Evolutionary conservation across 2,329 filamentous ascomycete species (phyloP), one percentile per base, ranked within the genome.

Genomic region (Penicillium sp.): DNA sequence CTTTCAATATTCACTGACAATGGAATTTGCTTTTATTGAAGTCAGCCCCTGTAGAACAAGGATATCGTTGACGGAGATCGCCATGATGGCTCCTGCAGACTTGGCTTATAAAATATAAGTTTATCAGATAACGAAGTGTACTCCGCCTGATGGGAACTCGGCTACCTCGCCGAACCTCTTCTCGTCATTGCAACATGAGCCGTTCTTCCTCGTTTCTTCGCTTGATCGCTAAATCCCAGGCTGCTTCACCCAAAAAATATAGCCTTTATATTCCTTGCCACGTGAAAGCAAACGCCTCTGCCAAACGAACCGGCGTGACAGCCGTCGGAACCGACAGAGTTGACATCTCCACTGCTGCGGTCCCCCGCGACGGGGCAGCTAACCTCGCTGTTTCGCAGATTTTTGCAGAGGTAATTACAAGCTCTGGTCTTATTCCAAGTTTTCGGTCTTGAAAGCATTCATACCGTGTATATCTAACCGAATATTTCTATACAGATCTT

Each of bases 331-430:
- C 83, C 22, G 76, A 81, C 6, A 73, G 72, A 2, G 78, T 90
- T 42, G 81, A 87, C 53, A 67, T 90, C 1, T 86, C 84, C 43
- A 86, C 89, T 2, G 72, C 85, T 0, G 86, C 85, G 0, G 84
- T 80, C 56, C 78, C 87, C 10, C 78, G 79, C 54, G 84, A 89
- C 13, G 85, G 86, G 13, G 84, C 88, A 64, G 82, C 87, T 5
- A 90, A 90, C 64, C 81, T 80, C 63, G 86, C 86, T 4, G 83
- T 88, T 2, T 71, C 83, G 44, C 75, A 79, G 33, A 70, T 89
- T 4, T 72, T 90, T 49, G 85, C 85, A 56, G 74, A 82, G 63
- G 83, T 84, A 60, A 3, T 2, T 56, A 70, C 56, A 41, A 36
- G 5, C 1, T 42, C 4, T 24, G 16, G 33, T n/a, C 20, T 18